Conservation (phyloP, 2,329 filamentous ascomycete genomes). For the Microdochium bolleyi region DNA sequence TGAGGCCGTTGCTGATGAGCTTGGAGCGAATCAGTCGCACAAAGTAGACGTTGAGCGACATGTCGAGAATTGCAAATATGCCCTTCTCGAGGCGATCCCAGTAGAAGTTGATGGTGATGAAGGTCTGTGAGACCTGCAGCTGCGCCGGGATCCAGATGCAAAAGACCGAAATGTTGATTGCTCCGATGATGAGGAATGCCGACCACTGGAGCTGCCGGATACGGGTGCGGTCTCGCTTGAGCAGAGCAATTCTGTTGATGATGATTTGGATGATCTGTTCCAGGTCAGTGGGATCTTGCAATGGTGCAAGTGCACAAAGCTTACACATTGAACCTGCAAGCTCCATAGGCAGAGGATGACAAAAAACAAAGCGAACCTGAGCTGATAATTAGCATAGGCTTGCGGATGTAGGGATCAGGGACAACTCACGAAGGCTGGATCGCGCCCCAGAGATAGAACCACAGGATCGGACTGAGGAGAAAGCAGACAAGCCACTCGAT, state of each 20-base stretch:
- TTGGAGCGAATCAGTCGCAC: conserved; percentile 26
- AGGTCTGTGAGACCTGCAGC: conserved; percentile 22
- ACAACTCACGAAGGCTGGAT: neutral
- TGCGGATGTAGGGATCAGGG: no score
- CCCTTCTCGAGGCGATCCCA: conserved; percentile 37
- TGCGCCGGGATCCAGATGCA: conserved; percentile 36
- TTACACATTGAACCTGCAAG: neutral
- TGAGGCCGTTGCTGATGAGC: conserved; percentile 30
- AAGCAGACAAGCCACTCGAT: neutral
- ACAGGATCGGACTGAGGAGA: neutral
- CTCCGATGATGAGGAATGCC: conserved; percentile 23
- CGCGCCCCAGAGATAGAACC: neutral
- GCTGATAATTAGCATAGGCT: neutral
- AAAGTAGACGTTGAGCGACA: conserved; percentile 33
- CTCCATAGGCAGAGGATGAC: neutral
- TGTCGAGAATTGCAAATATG: conserved; percentile 32
- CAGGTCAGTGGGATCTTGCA: neutral
- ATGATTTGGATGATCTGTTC: conserved; percentile 31
- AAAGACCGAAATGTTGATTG: conserved; percentile 35
- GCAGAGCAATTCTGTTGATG: conserved; percentile 33
- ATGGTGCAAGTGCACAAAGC: neutral
- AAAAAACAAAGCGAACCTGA: neutral
- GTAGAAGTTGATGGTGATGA: conserved; percentile 27
- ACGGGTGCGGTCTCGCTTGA: conserved; percentile 25
- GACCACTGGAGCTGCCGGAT: conserved; percentile 26